Conservation (phyloP, 2,329 filamentous ascomycete species). For the Diaporthe batatas region DNA sequence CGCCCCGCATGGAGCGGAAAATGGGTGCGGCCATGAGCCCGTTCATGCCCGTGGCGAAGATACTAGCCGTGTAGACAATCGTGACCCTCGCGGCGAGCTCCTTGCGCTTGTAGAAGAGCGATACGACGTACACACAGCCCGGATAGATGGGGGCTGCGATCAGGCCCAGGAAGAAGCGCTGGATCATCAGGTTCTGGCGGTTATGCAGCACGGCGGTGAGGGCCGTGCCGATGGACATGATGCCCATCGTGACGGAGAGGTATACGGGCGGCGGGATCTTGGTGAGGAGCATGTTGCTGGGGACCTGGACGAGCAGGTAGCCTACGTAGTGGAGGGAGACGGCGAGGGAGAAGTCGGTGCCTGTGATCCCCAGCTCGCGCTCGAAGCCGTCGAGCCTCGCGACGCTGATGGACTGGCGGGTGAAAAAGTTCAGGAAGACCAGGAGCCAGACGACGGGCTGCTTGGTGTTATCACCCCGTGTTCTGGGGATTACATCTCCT, state of each 20-base stretch:
- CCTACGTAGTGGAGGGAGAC: slow-evolving; percentile 25
- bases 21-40: slow-evolving; percentile 2
- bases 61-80: slow-evolving; percentile 13
- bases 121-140: slow-evolving; percentile 13
- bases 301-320: slow-evolving; percentile 62
- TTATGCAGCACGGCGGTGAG: slow-evolving; percentile 1
- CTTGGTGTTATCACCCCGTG: neutral
- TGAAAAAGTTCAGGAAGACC: slow-evolving; percentile 31
- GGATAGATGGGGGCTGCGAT: slow-evolving; percentile 72
- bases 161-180: slow-evolving; percentile 65
- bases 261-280: slow-evolving; percentile 48
- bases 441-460: slow-evolving; percentile 34
- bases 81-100: slow-evolving; percentile 12
- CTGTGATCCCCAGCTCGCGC: slow-evolving; percentile 14
- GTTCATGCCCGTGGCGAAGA: slow-evolving; percentile 30
- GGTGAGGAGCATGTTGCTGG: slow-evolving; percentile 59
- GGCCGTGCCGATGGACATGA: slow-evolving; percentile 51
- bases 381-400: slow-evolving; percentile 27
- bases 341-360: slow-evolving; percentile 10
- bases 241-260: slow-evolving; percentile 42
- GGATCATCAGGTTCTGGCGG: slow-evolving; percentile 53
- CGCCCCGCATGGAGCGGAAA: slow-evolving; percentile 13
- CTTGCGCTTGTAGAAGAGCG: slow-evolving; percentile 28
- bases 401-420: slow-evolving; percentile 26
- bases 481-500: too few species aligned